A percentile compares a stretch with the other conserved stretches of the same genome.
These are phyloP conservation scores for Kwoniella sp. DNA, from an alignment of 768 basidiomycete species.

Conservation along the genomic window DNA sequence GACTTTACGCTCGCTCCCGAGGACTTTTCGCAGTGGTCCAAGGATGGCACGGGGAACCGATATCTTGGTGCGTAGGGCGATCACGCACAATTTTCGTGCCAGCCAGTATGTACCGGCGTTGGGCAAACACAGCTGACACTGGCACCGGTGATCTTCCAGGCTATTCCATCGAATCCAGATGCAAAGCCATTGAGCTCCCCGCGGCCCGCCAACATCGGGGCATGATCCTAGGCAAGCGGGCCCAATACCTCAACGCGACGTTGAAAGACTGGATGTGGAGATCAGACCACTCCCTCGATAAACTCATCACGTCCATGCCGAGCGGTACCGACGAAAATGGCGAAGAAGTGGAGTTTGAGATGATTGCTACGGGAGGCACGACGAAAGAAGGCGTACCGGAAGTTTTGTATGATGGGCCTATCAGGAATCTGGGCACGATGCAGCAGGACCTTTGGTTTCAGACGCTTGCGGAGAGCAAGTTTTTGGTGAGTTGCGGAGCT, in stretches of 20 bases:
- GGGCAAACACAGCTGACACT: background rate
- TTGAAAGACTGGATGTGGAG: constrained; percentile 15
- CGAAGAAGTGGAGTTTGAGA: constrained; percentile 20
- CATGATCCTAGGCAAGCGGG: constrained; percentile 26
- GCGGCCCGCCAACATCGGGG: constrained; percentile 16
- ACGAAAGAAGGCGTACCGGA: constrained; percentile 14
- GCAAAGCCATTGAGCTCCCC: constrained; percentile 10
- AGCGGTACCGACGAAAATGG: background rate
- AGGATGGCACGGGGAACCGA: constrained; percentile 19
- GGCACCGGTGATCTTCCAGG: constrained; percentile 14
- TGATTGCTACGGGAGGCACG: constrained; percentile 26
- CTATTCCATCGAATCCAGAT: constrained; percentile 33
- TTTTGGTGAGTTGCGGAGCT: constrained; percentile 18
- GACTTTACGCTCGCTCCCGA: constrained; percentile 39
- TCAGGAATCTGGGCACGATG: constrained; percentile 13
- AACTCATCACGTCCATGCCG: constrained; percentile 11
- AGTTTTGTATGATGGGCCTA: constrained; percentile 8
- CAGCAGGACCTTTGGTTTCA: constrained; percentile 18
- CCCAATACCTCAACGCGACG: constrained; percentile 13
- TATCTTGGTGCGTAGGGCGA: constrained; percentile 22
- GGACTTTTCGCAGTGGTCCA: constrained; percentile 21
- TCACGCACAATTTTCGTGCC: background rate
- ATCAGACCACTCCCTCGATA: constrained; percentile 11
- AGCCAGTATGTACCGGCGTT: background rate
- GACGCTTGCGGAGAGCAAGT: constrained; percentile 19